Evolutionary conservation across 176 grass and related monocot genomes (phyloP), one percentile per base, ranked within the genome.

Genomic region (Zoysia japonica): DNA sequence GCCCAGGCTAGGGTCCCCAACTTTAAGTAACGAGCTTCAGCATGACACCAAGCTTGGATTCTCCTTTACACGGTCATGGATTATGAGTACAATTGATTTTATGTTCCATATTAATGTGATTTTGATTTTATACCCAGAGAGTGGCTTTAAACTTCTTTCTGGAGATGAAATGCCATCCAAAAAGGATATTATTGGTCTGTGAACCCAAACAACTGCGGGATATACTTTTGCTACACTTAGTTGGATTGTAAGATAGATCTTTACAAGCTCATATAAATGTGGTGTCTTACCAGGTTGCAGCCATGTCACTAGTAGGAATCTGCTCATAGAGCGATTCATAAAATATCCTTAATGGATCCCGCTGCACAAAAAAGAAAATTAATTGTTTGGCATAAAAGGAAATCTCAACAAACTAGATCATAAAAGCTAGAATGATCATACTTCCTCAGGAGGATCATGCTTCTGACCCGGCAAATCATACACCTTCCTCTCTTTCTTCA

Each of bases 401-500:
- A 57, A 60, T 20, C n/a, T 9, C n/a, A 28, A 60, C n/a, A 15
- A 59, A 74, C 11, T 3, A 76, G 13, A 83, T 57, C 45, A 74
- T 35, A 89, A 73, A 88, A 71, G 69, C 68, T 50, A 54, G 43
- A 59, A 66, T 59, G 16, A 11, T 72, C 79, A 86, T 95, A 99
- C 96, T 89, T 99, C 92, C 48, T 74, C 72, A 6, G 92, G 96
- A 77, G 90, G 84, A 83, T 99, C 90, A 69, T 99, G 96, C 74
- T 88, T 99, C 85, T 99, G 96, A 69, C 92, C 96, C 71, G 96
- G 92, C 72, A 99, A 89, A 68, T 84, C 86, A 91, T 91, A 99
- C 61, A 94, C 78, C 81, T 87, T 94, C 28, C 17, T 94, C 76
- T 81, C 85, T 87, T 77, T 93, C 88, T 90, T 91, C 76, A 7